Evolutionary conservation across 208 protist species (phyloP), one percentile per base, ranked within the genome.

Genomic region (Crithidia fasciculata): DNA sequence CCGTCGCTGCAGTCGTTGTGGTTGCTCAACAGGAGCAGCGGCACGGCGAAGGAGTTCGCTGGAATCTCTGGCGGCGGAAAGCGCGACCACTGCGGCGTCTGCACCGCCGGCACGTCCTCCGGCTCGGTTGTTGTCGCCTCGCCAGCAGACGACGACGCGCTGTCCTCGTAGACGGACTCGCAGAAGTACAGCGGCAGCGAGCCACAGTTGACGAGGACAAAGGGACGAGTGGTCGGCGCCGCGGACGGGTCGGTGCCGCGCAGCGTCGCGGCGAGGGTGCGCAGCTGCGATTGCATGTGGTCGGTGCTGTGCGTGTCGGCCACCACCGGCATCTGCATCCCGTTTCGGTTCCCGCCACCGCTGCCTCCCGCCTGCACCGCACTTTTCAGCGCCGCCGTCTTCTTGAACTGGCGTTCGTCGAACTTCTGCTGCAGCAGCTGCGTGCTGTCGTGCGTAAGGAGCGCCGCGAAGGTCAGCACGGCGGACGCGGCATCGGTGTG

Each of bases 51-150:
- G 8, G 72, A 72, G 18, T 63, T 64, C 6, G 88, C 60, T 0
- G 82, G 76, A 13, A 92, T 64, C 70, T 84, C 79, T 3, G 80
- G 84, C 18, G 88, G 82, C 9, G 88, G 88, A 45, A 87, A 83
- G 12, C 57, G 49, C 36, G 77, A 40, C 84, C 88, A 88, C 66
- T 60, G 75, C 40, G 80, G 69, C 16, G 67, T 49, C 50, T 15
- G 8, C 52, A 59, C 0, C 3, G 15, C 39, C 15, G 49, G 28
- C 16, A 16, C 37, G 52, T 76, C 65, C 5, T 18, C 19, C 44
- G 39, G 28, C 15, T 68, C 70, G 2, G 44, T 60, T 19, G 37
- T 18, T 16, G 71, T 50, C 28, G 15, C 16, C 15, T 18, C 53
- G 44, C 45, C 5, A 19, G 52, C 65, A 18, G 9, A 52, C 41